phyloP scores from a whole-genome alignment of 306 rosid species.

The Macrotyloma uniflorum region DNA sequence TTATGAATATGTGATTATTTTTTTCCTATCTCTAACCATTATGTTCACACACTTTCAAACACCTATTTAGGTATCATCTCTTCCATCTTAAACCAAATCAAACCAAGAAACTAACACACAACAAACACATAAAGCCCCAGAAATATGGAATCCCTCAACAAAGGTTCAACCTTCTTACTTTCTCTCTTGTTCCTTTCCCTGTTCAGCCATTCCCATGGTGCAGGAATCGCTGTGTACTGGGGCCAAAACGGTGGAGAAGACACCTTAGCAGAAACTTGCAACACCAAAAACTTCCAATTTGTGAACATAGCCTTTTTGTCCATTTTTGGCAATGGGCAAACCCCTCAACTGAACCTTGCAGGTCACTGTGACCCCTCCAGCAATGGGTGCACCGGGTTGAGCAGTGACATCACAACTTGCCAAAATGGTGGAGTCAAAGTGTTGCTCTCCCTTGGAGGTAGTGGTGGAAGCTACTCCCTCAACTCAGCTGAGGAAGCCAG shows the following conservation, averaged over 20 bases:
- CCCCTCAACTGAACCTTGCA: conserved; percentile 43
- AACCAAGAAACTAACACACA: not conserved
- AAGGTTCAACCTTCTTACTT: conserved; percentile 29
- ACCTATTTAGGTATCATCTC: conserved; percentile 28
- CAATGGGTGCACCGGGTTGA: conserved; percentile 39
- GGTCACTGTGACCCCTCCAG: conserved; percentile 42
- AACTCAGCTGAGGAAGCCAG: conserved; percentile 47
- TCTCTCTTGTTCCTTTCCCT: conserved; percentile 36
- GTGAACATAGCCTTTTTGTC: conserved; percentile 19
- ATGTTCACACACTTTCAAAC: not conserved
- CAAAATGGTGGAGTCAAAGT: conserved; percentile 47
- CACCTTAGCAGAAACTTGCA: not conserved
- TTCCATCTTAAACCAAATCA: not conserved
- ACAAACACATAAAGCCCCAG: not conserved
- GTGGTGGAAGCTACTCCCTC: conserved; percentile 40
- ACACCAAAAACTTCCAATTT: not conserved
- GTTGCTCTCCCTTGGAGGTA: conserved; percentile 64
- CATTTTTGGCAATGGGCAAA: conserved; percentile 52
- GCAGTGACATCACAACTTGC: conserved; percentile 32
- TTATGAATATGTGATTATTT: no score
- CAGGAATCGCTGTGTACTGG: conserved; percentile 40
- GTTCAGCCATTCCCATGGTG: conserved; percentile 22
- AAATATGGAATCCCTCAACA: conserved; percentile 44
- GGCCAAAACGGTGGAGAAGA: not conserved
- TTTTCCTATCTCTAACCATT: no score